Conservation (phyloP, 495 filamentous ascomycete genomes). For the Chlorociboria aeruginascens region DNA sequence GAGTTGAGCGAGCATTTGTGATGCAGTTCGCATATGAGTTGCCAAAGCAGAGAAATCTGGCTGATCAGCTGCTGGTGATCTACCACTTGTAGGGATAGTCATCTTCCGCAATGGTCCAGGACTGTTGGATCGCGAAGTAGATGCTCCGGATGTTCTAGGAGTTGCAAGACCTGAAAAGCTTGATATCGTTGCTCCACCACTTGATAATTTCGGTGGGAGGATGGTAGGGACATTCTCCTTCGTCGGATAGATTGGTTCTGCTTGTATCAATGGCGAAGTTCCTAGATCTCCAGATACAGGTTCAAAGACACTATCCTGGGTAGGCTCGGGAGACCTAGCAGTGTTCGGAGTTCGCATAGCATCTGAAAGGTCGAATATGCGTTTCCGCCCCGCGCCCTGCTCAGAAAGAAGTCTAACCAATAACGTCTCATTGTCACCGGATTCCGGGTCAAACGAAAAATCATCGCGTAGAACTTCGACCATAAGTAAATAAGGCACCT, state of each 20-base stretch:
- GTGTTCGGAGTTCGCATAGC: slow-evolving; percentile 24
- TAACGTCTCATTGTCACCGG: slow-evolving; percentile 49
- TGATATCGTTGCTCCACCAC: slow-evolving; percentile 39
- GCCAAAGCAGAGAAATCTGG: slow-evolving; percentile 64
- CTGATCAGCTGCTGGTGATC: slow-evolving; percentile 34
- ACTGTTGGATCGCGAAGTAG: slow-evolving; percentile 47
- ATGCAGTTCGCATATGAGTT: slow-evolving; percentile 68
- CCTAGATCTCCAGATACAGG: slow-evolving; percentile 59
- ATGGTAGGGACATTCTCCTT: slow-evolving; percentile 11
- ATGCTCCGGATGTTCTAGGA: slow-evolving; percentile 33
- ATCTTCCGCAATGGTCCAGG: slow-evolving; percentile 40
- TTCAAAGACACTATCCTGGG: slow-evolving; percentile 64
- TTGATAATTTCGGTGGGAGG: slow-evolving; percentile 38
- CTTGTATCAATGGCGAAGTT: slow-evolving; percentile 50
- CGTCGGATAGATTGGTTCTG: slow-evolving; percentile 24
- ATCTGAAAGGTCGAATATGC: slow-evolving; percentile 59
- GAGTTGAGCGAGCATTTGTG: slow-evolving; percentile 68
- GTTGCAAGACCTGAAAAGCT: slow-evolving; percentile 37
- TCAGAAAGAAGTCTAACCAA: slow-evolving; percentile 48
- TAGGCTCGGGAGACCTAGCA: slow-evolving; percentile 23
- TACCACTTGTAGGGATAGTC: slow-evolving; percentile 31
- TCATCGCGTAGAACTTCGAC: slow-evolving; percentile 63
- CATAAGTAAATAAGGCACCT: slow-evolving; percentile 68
- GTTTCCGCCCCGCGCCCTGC: slow-evolving; percentile 41
- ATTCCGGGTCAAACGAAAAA: slow-evolving; percentile 61